Conservation (phyloP, 306 rosid genomes). For the Dicorynia guianensis region DNA sequence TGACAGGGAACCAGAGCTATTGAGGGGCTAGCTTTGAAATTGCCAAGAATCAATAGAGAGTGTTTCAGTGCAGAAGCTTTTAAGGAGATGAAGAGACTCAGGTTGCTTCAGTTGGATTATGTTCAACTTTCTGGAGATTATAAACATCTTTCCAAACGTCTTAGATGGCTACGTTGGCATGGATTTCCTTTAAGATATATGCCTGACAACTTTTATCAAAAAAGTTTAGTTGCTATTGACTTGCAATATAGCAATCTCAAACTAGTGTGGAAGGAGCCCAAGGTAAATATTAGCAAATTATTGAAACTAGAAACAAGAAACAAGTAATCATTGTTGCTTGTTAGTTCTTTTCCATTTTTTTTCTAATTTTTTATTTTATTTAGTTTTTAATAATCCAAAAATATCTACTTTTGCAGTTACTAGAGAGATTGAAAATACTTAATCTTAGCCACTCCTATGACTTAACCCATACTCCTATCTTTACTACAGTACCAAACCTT, state of each 20-base stretch:
- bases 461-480: slow-evolving; percentile 46
- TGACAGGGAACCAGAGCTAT: slow-evolving; percentile 37
- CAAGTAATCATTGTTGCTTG: no score
- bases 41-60: neutral
- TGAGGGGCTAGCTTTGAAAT: slow-evolving; percentile 42
- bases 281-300: neutral
- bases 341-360: no score
- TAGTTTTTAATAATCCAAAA: no score
- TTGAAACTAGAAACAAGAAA: no score
- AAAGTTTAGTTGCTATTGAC: slow-evolving; percentile 21
- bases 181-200: slow-evolving; percentile 2
- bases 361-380: no score
- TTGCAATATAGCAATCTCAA: slow-evolving; percentile 27
- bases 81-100: slow-evolving; percentile 41
- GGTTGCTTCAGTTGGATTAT: slow-evolving; percentile 36
- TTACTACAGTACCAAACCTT: slow-evolving; percentile 51
- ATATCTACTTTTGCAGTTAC: slow-evolving; percentile 26
- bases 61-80: slow-evolving; percentile 29
- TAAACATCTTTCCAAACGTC: neutral
- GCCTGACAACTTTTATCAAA: neutral
- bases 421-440: slow-evolving; percentile 42
- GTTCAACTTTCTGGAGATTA: slow-evolving; percentile 41
- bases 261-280: slow-evolving; percentile 10
- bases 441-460: slow-evolving; percentile 51
- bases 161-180: slow-evolving; percentile 18